Evolutionary conservation across 345 rosid species (phyloP), one percentile per base, ranked within the genome.

Genomic region (Pistacia integerrima): DNA sequence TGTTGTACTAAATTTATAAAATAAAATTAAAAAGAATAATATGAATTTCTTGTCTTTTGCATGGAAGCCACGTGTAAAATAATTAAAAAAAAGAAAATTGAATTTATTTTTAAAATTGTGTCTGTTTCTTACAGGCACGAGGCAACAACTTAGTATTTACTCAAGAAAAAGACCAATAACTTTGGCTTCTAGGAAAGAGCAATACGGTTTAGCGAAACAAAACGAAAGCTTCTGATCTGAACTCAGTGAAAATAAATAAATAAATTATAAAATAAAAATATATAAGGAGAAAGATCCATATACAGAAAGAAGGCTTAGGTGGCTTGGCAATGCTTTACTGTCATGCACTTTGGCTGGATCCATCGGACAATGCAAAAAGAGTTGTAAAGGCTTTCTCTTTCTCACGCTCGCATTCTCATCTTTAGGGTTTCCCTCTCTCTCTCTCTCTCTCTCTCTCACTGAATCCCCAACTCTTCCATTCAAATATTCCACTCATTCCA

Each of bases 281-380:
- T 10, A 22, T 28, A 46, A 0, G 11, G 9, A 14, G 35, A 30
- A 13, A 28, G 46, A 5, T 54, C 6, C 6, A 16, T 54, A 16
- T 54, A 16, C 57, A 69, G 13, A 20, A 9, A 8, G 25, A 25
- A 25, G 0, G 25, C 25, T 25, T 25, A 25, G 72, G 8, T 3
- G 8, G 73, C 25, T 25, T 20, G 49, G 20, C 0, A 18, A 52
- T 59, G 81, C 83, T 46, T 61, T 67, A 58, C 88, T 86, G 92
- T 87, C 88, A 81, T 76, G 82, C 90, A 78, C 88, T 82, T 85
- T 83, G 89, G 72, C 86, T 73, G 30, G 79, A 77, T 74, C 57
- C 82, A 65, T 81, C 79, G 76, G 74, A 72, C 76, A 67, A 49
- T 66, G 80, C 61, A 67, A 78, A 77, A 75, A 36, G 52, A 71